Conservation (phyloP, 2,329 filamentous ascomycete species). For the Penicillium olsonii region DNA sequence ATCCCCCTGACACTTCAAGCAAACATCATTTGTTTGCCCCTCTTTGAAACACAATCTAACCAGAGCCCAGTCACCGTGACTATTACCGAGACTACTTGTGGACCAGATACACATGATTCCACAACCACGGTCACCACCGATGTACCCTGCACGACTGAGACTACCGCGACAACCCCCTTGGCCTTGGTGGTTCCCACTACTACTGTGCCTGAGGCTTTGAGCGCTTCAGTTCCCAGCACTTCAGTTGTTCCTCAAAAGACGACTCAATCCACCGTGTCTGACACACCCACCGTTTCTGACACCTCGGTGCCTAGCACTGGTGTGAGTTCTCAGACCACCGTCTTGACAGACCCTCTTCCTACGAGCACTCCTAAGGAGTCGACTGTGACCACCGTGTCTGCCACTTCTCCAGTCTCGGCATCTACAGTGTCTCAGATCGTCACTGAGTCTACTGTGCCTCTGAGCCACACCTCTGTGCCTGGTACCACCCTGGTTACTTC, state of each 20-base stretch:
- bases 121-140: constrained; percentile 6
- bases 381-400: not conserved
- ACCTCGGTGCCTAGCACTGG: not conserved
- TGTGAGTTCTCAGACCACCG: too few relatives aligned
- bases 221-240: not conserved
- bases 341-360: too few relatives aligned
- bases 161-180: not conserved
- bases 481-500: too few relatives aligned
- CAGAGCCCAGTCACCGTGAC: constrained; percentile 17
- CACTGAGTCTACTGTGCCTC: too few relatives aligned
- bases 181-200: constrained; percentile 1
- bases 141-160: constrained; percentile 1
- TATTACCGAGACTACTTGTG: constrained; percentile 26
- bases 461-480: not conserved
- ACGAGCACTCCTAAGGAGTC: too few relatives aligned
- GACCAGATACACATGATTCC: not conserved
- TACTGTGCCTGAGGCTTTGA: constrained; percentile 1
- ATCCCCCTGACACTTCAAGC: not conserved
- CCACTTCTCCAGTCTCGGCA: not conserved
- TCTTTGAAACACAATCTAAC: not conserved
- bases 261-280: too few relatives aligned
- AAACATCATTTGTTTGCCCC: not conserved
- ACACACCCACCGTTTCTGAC: too few relatives aligned
- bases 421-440: not conserved
- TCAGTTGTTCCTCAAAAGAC: not conserved